These are phyloP conservation scores for Cryptosporidium ubiquitum DNA, from an alignment of 169 alveolate species.

Conservation along the genomic window DNA sequence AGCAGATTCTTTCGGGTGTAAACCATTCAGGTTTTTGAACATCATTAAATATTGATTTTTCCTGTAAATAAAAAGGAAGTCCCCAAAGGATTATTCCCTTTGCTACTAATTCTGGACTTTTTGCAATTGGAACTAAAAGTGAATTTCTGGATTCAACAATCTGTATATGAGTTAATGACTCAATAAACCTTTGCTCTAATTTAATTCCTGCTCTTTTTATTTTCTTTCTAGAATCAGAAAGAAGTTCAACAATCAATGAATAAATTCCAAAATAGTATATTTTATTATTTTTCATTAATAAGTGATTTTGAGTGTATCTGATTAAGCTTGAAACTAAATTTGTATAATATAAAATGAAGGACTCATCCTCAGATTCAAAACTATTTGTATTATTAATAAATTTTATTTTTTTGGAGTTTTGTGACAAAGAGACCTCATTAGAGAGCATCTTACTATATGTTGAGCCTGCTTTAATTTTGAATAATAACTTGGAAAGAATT, in stretches of 20 bases:
- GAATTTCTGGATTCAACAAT: neutral
- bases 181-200: conserved; percentile 53
- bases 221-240: conserved; percentile 42
- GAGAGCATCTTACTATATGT: neutral
- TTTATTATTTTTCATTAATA: neutral
- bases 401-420: neutral
- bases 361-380: conserved; percentile 42
- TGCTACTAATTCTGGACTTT: neutral
- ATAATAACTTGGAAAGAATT: neutral
- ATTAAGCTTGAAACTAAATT: conserved; percentile 44
- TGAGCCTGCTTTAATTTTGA: neutral
- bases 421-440: neutral
- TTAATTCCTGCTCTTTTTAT: conserved; percentile 31
- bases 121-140: neutral
- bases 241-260: conserved; percentile 1
- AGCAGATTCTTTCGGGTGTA: conserved; percentile 1
- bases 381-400: neutral
- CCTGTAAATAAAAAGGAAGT: conserved; percentile 39
- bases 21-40: conserved; percentile 27
- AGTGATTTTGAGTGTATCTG: conserved; percentile 6
- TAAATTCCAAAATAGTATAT: conserved; percentile 14
- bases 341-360: conserved; percentile 28
- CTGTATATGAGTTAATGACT: conserved; percentile 37
- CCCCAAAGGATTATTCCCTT: conserved; percentile 34
- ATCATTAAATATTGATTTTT: neutral